Percentiles rank a stretch among this genome's conserved stretches.
Conservation (phyloP, 164 flowering plant species). For the Euptelea pleiosperma region DNA sequence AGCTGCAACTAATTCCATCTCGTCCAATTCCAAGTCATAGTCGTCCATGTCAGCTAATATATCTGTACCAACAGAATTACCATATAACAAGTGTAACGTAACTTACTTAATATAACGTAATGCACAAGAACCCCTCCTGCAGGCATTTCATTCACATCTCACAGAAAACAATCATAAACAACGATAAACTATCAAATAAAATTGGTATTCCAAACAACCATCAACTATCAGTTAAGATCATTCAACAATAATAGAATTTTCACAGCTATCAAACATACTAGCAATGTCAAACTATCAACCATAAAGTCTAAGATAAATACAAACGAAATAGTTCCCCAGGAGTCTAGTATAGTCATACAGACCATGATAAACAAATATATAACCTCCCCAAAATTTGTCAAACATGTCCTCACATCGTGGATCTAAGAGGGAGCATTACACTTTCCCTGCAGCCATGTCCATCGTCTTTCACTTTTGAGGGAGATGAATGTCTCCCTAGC, state of each 20-base stretch:
- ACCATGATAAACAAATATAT: slow-evolving; percentile 1
- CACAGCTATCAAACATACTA: too few relatives aligned
- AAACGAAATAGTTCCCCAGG: not conserved
- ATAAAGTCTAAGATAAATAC: slow-evolving; percentile 11
- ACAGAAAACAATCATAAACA: not conserved
- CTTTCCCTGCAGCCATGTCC: slow-evolving; percentile 66
- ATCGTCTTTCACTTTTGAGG: slow-evolving; percentile 54
- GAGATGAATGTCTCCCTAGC: slow-evolving; percentile 65
- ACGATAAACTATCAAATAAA: slow-evolving; percentile 2
- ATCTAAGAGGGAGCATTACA: slow-evolving; percentile 36
- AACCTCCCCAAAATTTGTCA: slow-evolving; percentile 1
- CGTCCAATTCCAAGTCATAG: slow-evolving; percentile 60
- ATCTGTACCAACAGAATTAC: slow-evolving; percentile 30
- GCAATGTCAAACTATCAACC: not conserved
- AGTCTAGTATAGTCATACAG: not conserved
- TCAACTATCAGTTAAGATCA: slow-evolving; percentile 8
- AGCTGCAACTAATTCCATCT: slow-evolving; percentile 76
- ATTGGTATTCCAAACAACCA: not conserved
- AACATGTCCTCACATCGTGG: slow-evolving; percentile 14
- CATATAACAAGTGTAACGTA: slow-evolving; percentile 10
- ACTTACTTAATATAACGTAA: too few relatives aligned
- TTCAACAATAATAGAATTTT: too few relatives aligned
- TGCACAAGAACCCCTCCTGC: not conserved
- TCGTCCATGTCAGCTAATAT: slow-evolving; percentile 45
- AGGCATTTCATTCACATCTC: not conserved